Evolutionary conservation across 192 early-diverging fungal genomes (phyloP), one percentile per base, ranked within the genome.

Genomic region (Gonapodya prolifera): DNA sequence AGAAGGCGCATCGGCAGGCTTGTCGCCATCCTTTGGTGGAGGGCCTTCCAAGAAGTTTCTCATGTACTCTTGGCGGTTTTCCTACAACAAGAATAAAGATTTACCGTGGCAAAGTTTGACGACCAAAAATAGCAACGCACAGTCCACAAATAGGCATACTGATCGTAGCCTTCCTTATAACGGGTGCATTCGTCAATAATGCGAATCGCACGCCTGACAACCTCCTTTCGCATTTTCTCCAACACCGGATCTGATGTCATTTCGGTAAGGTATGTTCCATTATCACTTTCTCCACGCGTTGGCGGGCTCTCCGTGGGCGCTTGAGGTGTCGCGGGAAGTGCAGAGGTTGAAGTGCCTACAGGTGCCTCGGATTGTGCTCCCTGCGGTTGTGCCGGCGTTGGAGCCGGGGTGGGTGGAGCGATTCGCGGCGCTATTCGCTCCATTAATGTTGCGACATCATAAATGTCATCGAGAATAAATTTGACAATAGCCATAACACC

Each of bases 1-100:
- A 79, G 30, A 35, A 17, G 45, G 31, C n/a, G 1, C 2, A 79
- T 36, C 31, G 80, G 35, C 75, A 8, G 69, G 29, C 2, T 74
- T 45, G 23, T 82, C 80, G 32, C 79, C 76, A 28, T 83, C 82
- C 18, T 83, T 83, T n/a, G 76, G 83, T 0, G 82, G 80, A 31
- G 83, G 83, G 0, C 80, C 71, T 30, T 77, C 69, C 29, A 90
- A 77, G 79, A 90, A 90, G 35, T 83, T 75, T 76, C 84, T 83
- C 89, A 90, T 90, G 81, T 87, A 90, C 34, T 88, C 86, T 77
- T 90, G 85, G n/a, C 89, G 84, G 77, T 90, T 89, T 79, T 90
- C 88, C 83, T 85, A 71, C 0, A 30, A n/a, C n/a, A n/a, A n/a
- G 1, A 2, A 34, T 17, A 13, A 30, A 78, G 34, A 70, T 78